A percentile compares a stretch with the other conserved stretches of the same genome.
Evolutionary conservation across 805 yeast genomes (phyloP).

Genomic region (Yarrowia divulgata): DNA sequence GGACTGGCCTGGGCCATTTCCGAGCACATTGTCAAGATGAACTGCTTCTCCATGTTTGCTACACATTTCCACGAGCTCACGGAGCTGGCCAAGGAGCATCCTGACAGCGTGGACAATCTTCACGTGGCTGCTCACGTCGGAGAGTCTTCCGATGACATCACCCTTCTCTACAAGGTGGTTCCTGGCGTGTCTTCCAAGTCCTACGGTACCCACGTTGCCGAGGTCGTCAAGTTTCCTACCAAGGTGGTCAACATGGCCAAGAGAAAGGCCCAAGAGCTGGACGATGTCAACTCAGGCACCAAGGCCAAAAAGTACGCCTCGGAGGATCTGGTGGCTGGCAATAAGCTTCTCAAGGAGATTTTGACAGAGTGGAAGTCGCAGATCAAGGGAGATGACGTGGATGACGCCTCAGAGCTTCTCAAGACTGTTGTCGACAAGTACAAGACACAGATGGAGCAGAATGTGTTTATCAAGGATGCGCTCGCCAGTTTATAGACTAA

Average conservation of each 20-base stretch:
- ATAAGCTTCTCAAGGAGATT: conserved; percentile 43
- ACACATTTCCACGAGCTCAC: conserved; percentile 98
- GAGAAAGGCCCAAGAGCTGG: conserved; percentile 87
- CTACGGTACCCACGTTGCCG: conserved; percentile 97
- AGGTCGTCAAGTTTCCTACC: conserved; percentile 88
- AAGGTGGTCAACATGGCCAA: conserved; percentile 95
- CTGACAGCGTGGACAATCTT: conserved; percentile 68
- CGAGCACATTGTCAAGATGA: conserved; percentile 77
- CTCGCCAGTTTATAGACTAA: conserved; percentile 17
- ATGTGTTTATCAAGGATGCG: conserved; percentile 21
- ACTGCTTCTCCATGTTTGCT: conserved; percentile 88
- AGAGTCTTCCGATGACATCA: conserved; percentile 65
- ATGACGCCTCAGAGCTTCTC: conserved; percentile 11
- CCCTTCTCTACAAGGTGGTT: conserved; percentile 90
- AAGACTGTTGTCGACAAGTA: conserved; percentile 19
- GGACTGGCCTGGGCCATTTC: conserved; percentile 98
- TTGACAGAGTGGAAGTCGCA: conserved; percentile 33
- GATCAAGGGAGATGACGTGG: conserved; percentile 15
- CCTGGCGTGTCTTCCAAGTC: conserved; percentile 96
- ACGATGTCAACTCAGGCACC: conserved; percentile 51
- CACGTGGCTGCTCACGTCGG: conserved; percentile 94
- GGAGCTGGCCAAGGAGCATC: conserved; percentile 65
- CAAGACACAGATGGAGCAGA: conserved; percentile 22
- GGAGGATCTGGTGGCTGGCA: conserved; percentile 63
- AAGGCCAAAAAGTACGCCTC: conserved; percentile 56